Conservation (phyloP, 2,329 filamentous ascomycete species). For the Blumeria graminis region DNA sequence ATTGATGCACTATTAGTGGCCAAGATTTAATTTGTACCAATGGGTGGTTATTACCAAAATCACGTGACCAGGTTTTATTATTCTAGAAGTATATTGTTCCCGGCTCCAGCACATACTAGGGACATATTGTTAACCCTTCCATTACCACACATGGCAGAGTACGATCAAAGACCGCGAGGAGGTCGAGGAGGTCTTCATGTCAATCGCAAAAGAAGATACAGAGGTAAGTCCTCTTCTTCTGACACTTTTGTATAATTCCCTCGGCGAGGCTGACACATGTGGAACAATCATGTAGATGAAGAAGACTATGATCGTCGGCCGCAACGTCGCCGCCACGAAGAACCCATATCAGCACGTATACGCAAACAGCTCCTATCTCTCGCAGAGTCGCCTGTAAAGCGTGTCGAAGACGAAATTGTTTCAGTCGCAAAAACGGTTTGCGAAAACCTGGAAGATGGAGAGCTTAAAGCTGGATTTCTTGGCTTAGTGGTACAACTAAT, state of each 20-base stretch:
- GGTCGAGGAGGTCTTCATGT: constrained; percentile 21
- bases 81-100: no score
- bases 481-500: constrained; percentile 53
- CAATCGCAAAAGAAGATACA: constrained; percentile 52
- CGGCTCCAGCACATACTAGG: no score
- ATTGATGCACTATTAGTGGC: no score
- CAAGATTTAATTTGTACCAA: no score
- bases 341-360: constrained; percentile 44
- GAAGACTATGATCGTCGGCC: constrained; percentile 53
- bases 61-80: no score
- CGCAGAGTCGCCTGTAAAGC: constrained; percentile 57
- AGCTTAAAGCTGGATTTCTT: constrained; percentile 48
- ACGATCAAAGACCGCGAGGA: constrained; percentile 19
- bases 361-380: constrained; percentile 58
- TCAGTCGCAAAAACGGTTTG: constrained; percentile 52
- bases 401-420: constrained; percentile 55
- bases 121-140: no score
- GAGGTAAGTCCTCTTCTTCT: constrained; percentile 30
- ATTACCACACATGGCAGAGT: constrained; percentile 22
- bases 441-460: constrained; percentile 69
- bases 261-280: constrained; percentile 10
- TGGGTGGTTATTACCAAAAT: no score
- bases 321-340: constrained; percentile 50
- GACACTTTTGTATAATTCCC: neutral
- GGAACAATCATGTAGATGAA: constrained; percentile 28